Conservation (phyloP, 345 rosid species). For the Populus deltoides region DNA sequence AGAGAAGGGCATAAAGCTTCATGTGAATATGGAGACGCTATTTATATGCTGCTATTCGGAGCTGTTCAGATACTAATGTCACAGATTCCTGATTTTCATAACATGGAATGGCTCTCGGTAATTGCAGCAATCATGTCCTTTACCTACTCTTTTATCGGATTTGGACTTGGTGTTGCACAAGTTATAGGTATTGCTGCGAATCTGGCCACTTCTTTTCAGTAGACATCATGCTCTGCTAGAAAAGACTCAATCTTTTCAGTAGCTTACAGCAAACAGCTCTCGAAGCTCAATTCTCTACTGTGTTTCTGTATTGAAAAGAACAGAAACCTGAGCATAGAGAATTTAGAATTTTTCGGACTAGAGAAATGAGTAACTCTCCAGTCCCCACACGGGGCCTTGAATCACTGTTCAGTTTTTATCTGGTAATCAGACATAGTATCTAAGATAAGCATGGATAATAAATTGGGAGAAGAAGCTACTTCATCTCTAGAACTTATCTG, state of each 20-base stretch:
- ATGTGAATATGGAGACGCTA: constrained; percentile 29
- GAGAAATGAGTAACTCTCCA: not conserved
- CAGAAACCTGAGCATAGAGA: not conserved
- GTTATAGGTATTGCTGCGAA: constrained; percentile 33
- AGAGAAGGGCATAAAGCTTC: constrained; percentile 43
- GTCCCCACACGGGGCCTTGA: not conserved
- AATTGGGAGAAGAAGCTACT: not conserved
- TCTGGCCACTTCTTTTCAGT: not conserved
- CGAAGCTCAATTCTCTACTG: not conserved
- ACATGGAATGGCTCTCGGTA: constrained; percentile 48
- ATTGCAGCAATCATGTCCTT: constrained; percentile 60
- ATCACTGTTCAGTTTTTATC: not conserved
- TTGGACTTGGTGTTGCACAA: constrained; percentile 44
- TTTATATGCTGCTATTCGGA: constrained; percentile 51
- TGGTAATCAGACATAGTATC: not conserved
- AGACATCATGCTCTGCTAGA: not conserved
- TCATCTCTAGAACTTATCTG: not conserved
- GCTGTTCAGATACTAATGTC: constrained; percentile 40
- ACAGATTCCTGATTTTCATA: constrained; percentile 51
- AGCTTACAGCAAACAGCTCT: not conserved
- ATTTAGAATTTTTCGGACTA: not conserved
- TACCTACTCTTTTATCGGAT: constrained; percentile 49
- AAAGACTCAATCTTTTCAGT: not conserved
- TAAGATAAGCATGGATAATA: not conserved
- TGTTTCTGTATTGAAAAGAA: not conserved